Conservation (phyloP, 1,284 basidiomycete species). For the Fistulinella cinereoalba region DNA sequence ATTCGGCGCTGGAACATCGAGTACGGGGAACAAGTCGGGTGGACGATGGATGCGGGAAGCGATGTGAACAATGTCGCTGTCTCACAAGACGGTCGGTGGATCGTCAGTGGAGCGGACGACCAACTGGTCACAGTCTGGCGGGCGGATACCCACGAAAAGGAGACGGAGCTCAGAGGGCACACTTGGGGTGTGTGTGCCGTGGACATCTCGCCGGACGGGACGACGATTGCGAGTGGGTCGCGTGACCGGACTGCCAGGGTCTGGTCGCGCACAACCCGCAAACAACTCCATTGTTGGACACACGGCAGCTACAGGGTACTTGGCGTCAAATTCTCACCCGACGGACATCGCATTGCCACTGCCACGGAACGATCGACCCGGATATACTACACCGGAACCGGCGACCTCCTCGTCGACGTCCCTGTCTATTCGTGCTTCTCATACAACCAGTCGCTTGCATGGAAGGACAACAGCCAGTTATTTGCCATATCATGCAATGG, state of each 20-base stretch:
- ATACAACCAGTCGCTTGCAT: slow-evolving; percentile 4
- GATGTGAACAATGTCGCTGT: not conserved
- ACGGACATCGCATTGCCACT: slow-evolving; percentile 10
- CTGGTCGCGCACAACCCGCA: not conserved
- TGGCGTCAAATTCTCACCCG: no score
- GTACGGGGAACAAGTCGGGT: no score
- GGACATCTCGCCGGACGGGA: not conserved
- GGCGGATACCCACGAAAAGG: not conserved
- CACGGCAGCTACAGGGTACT: not conserved
- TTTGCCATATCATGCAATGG: not conserved
- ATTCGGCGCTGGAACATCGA: not conserved
- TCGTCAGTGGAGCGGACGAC: not conserved
- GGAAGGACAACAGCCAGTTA: slow-evolving; percentile 2
- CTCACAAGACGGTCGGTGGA: not conserved
- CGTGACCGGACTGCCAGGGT: not conserved
- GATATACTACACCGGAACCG: slow-evolving; percentile 4
- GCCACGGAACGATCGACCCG: slow-evolving; percentile 3
- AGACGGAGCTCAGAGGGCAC: not conserved
- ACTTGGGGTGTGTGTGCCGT: not conserved
- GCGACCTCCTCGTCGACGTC: slow-evolving; percentile 1
- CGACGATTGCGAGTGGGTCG: not conserved
- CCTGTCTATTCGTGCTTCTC: not conserved
- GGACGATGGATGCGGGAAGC: not conserved
- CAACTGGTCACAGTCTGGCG: not conserved
- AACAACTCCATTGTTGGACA: not conserved